Conservation (phyloP, 1,284 basidiomycete genomes). For the Apiotrichum gamsii region DNA sequence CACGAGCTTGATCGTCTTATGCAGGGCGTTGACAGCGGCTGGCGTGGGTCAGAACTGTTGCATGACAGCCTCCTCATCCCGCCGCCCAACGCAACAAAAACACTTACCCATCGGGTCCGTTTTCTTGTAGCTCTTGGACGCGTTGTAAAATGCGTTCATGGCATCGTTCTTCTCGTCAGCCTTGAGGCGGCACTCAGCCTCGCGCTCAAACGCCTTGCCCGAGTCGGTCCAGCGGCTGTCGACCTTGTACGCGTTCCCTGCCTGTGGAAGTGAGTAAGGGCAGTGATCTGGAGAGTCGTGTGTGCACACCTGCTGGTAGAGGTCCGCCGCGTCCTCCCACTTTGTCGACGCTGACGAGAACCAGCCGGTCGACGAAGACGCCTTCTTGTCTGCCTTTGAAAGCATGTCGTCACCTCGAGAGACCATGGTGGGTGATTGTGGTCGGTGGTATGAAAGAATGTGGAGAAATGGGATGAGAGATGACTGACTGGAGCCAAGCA, state of each 20-base stretch:
- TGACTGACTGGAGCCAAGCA: no score
- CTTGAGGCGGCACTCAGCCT: conserved; percentile 84
- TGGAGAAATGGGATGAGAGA: no score
- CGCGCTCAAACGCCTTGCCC: conserved; percentile 77
- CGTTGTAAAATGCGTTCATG: conserved; percentile 96
- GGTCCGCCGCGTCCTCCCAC: conserved; percentile 88
- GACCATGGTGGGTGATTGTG: conserved; percentile 22
- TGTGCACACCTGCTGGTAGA: conserved; percentile 53
- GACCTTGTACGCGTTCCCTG: conserved; percentile 92
- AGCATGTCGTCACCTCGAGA: conserved; percentile 53
- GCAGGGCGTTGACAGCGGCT: conserved; percentile 90
- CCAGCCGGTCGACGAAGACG: conserved; percentile 70
- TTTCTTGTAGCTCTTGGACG: conserved; percentile 87
- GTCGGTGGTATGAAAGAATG: no score
- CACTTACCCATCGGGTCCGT: conserved; percentile 70
- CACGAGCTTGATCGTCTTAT: conserved; percentile 76
- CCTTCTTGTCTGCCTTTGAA: conserved; percentile 88
- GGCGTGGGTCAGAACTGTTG: conserved; percentile 6
- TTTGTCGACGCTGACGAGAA: conserved; percentile 73
- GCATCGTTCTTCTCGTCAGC: conserved; percentile 82
- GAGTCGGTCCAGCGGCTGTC: conserved; percentile 87
- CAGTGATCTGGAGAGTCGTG: background rate
- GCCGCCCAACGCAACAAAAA: background rate
- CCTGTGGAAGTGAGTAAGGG: conserved; percentile 57
- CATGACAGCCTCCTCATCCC: no score